Conservation (phyloP, 179 eudicot genomes). For the Pouteria campechiana region DNA sequence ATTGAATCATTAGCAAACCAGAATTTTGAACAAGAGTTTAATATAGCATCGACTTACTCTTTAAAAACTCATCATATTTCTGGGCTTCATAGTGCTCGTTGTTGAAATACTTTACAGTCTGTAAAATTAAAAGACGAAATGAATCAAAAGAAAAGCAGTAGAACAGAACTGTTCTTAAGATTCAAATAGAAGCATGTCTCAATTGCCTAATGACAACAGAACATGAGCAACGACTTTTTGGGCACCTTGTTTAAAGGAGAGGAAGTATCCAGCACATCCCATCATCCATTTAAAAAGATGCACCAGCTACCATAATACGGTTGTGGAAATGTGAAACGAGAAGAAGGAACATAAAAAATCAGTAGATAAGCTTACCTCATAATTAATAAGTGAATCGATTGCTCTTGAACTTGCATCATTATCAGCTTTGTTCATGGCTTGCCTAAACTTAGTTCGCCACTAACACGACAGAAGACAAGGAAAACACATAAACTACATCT, state of each 20-base stretch:
- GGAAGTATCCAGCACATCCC: too few relatives aligned
- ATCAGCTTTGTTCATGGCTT: conserved; percentile 98
- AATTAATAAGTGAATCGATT: conserved; percentile 88
- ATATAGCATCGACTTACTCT: too few relatives aligned
- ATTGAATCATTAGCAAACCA: background rate
- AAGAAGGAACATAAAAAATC: background rate
- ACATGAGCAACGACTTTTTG: too few relatives aligned
- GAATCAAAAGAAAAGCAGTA: background rate
- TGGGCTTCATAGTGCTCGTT: conserved; percentile 81
- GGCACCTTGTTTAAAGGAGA: too few relatives aligned
- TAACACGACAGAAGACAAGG: conserved; percentile 9
- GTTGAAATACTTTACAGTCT: conserved; percentile 98
- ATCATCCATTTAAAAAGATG: background rate
- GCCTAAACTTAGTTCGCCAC: conserved; percentile 98
- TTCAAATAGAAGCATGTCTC: too few relatives aligned
- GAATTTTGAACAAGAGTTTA: conserved; percentile 2
- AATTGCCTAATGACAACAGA: too few relatives aligned
- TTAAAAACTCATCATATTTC: conserved; percentile 75
- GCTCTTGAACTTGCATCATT: conserved; percentile 95
- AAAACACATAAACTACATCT: conserved; percentile 1
- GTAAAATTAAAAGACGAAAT: conserved; percentile 12
- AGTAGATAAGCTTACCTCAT: conserved; percentile 50
- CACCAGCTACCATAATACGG: background rate
- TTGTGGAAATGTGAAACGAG: too few relatives aligned
- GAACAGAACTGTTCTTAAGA: too few relatives aligned